Conservation (phyloP, 352 stramenopile genomes). For the Pelagophyceae sp. region DNA sequence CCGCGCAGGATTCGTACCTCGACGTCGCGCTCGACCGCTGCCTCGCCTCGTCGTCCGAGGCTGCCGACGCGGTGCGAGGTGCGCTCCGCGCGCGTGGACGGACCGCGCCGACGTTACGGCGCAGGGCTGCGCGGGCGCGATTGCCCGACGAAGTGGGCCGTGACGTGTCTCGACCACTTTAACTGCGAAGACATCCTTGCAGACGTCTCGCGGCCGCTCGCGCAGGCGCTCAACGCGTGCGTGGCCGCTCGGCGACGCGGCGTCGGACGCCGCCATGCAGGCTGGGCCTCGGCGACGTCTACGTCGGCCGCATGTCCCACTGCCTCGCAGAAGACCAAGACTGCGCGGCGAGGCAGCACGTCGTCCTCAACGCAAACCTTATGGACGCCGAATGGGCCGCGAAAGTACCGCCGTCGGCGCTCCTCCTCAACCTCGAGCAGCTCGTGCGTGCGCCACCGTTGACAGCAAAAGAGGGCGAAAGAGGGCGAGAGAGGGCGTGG, state of each 20-base stretch:
- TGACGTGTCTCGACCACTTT: constrained; percentile 20
- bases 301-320: neutral
- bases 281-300: neutral
- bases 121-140: neutral
- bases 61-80: neutral
- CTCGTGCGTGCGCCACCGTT: too few species aligned
- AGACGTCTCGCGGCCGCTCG: neutral
- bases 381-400: neutral
- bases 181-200: constrained; percentile 9
- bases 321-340: neutral
- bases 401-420: neutral
- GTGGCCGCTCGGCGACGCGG: neutral
- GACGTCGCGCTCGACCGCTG: neutral
- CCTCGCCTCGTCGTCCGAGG: neutral
- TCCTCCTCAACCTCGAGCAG: constrained; percentile 12
- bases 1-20: neutral
- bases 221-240: neutral
- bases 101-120: neutral
- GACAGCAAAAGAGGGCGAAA: too few species aligned
- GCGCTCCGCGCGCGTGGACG: neutral
- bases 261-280: neutral
- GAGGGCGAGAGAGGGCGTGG: too few species aligned
- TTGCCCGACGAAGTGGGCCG: constrained; percentile 6
- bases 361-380: constrained; percentile 14
- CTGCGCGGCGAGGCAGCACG: constrained; percentile 1